Evolutionary conservation across 495 filamentous ascomycete genomes (phyloP).

Genomic region (Rostrohypoxylon terebratum): DNA sequence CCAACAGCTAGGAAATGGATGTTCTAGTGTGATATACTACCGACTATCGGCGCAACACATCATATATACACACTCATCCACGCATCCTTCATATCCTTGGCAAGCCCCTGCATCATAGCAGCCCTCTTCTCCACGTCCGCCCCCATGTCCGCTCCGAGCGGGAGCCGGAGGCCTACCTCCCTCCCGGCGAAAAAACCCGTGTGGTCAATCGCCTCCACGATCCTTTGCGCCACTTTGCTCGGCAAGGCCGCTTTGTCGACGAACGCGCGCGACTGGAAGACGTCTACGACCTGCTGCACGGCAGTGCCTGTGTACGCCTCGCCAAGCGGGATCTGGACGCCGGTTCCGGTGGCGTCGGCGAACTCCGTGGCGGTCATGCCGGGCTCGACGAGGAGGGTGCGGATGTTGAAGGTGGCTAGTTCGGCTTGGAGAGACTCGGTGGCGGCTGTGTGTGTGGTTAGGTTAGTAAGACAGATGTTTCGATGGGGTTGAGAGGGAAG

Average conservation of each 20-base stretch:
- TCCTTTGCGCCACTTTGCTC: slow-evolving; percentile 54
- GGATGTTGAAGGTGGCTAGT: slow-evolving; percentile 53
- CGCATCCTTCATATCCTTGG: slow-evolving; percentile 27
- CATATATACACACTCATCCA: slow-evolving; percentile 37
- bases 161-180: slow-evolving; percentile 28
- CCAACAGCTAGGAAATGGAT: neutral
- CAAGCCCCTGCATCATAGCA: slow-evolving; percentile 11
- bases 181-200: slow-evolving; percentile 32
- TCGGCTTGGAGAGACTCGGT: slow-evolving; percentile 51
- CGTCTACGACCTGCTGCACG: slow-evolving; percentile 6
- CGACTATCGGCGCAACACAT: neutral
- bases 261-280: neutral
- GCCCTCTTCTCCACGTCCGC: slow-evolving; percentile 24
- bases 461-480: neutral
- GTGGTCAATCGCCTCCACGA: slow-evolving; percentile 50
- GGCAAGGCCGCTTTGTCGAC: slow-evolving; percentile 8
- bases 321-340: slow-evolving; percentile 23
- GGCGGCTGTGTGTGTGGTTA: slow-evolving; percentile 30
- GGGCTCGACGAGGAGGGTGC: slow-evolving; percentile 53
- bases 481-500: neutral
- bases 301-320: slow-evolving; percentile 34
- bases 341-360: slow-evolving; percentile 10
- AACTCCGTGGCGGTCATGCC: slow-evolving; percentile 43
- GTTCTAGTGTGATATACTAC: neutral
- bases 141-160: slow-evolving; percentile 40